These are phyloP conservation scores for Ogataea angusta DNA, from an alignment of 805 yeast genomes.

Conservation along the genomic window DNA sequence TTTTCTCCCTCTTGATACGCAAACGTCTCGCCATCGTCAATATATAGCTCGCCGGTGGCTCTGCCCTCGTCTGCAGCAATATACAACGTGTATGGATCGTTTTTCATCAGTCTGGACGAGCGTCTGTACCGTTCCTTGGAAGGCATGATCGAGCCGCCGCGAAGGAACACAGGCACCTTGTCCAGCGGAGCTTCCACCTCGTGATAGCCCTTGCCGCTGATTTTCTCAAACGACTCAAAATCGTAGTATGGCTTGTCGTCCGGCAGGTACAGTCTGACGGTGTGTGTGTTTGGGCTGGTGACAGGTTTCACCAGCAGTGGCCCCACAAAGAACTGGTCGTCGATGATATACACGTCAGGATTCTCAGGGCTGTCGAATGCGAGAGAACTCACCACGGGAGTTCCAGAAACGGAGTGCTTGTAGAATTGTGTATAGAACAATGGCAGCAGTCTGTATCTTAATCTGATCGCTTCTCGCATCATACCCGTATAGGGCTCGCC, in stretches of 20 bases:
- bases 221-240: constrained; percentile 36
- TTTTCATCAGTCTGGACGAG: constrained; percentile 66
- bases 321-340: constrained; percentile 82
- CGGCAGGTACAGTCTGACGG: constrained; percentile 49
- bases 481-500: constrained; percentile 68
- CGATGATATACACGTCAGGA: constrained; percentile 52
- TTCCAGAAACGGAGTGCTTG: constrained; percentile 55
- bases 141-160: constrained; percentile 76
- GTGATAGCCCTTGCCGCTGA: constrained; percentile 39
- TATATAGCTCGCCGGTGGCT: constrained; percentile 54
- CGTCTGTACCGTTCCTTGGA: constrained; percentile 75
- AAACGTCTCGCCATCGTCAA: constrained; percentile 84
- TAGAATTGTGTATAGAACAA: constrained; percentile 76
- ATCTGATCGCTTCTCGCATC: constrained; percentile 65
- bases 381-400: constrained; percentile 70
- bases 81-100: constrained; percentile 78
- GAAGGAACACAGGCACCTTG: constrained; percentile 66
- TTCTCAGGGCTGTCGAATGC: constrained; percentile 53
- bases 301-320: constrained; percentile 76
- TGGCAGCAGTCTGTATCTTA: constrained; percentile 78
- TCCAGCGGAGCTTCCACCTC: constrained; percentile 45
- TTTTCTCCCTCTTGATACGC: constrained; percentile 52
- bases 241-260: constrained; percentile 56
- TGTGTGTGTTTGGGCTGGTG: constrained; percentile 46
- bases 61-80: constrained; percentile 53